A percentile compares a stretch with the other conserved stretches of the same genome.
Evolutionary conservation across 768 basidiomycete species (phyloP).

Genomic region (Mycena pura): DNA sequence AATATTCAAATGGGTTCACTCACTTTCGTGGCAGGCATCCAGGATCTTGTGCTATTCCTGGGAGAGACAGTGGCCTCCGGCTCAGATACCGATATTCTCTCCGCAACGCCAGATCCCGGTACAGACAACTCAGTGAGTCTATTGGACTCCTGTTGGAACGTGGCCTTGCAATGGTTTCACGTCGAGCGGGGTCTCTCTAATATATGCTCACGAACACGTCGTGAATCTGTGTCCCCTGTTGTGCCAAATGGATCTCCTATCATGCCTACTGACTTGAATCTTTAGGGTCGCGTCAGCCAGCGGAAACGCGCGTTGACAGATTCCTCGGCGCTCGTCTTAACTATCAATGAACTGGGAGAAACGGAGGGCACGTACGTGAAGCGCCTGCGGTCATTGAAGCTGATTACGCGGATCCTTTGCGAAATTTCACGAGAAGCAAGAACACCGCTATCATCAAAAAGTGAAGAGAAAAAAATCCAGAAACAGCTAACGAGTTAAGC

Average conservation of each 20-base stretch:
- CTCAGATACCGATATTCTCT: slow-evolving; percentile 51
- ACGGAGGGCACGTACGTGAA: slow-evolving; percentile 92
- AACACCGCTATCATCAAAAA: slow-evolving; percentile 88
- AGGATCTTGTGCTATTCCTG: slow-evolving; percentile 79
- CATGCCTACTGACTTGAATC: slow-evolving; percentile 3
- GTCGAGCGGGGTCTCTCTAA: background rate
- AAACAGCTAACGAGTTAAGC: too few species aligned
- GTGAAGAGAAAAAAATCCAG: too few species aligned
- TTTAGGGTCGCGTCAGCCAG: slow-evolving; percentile 48
- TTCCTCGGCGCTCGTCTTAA: slow-evolving; percentile 68
- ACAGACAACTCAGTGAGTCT: slow-evolving; percentile 53
- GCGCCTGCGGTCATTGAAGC: slow-evolving; percentile 81
- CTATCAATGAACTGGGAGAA: slow-evolving; percentile 84
- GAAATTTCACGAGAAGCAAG: slow-evolving; percentile 83
- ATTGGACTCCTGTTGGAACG: slow-evolving; percentile 1
- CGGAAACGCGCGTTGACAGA: slow-evolving; percentile 70
- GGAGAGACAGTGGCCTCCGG: slow-evolving; percentile 68
- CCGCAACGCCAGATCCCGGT: slow-evolving; percentile 48
- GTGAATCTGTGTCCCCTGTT: slow-evolving; percentile 1
- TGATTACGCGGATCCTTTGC: slow-evolving; percentile 91
- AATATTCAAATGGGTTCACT: slow-evolving; percentile 17
- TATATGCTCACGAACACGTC: too few species aligned
- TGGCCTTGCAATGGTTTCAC: background rate
- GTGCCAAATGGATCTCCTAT: slow-evolving; percentile 3
- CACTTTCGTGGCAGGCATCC: slow-evolving; percentile 68